phyloP scores from a whole-genome alignment of 352 stramenopile species.

The Thalassiosira exigua region DNA sequence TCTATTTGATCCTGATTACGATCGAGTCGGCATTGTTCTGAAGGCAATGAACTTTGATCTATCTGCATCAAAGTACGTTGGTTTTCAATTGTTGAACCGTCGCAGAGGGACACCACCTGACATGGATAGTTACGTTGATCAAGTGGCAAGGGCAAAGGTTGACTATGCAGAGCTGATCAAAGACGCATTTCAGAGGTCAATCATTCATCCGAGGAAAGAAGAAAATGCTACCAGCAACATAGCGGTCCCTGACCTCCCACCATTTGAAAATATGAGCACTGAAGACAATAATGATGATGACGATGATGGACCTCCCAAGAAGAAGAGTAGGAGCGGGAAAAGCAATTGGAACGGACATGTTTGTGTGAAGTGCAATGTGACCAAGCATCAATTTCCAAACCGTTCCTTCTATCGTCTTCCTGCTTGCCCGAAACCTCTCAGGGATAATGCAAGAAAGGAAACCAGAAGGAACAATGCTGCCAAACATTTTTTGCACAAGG shows the following conservation, averaged over 20 bases:
- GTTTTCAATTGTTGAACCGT: constrained; percentile 21
- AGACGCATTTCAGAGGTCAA: constrained; percentile 4
- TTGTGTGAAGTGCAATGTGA: constrained; percentile 2
- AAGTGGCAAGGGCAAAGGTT: not conserved
- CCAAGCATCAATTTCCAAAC: not conserved
- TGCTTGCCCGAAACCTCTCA: not conserved
- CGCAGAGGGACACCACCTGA: not conserved
- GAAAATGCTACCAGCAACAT: not conserved
- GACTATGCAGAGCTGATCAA: constrained; percentile 9
- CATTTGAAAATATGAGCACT: no score
- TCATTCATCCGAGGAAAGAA: not conserved
- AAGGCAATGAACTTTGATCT: constrained; percentile 15
- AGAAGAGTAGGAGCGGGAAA: not conserved
- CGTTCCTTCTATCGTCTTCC: not conserved
- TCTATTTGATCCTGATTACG: constrained; percentile 24
- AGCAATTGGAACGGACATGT: not conserved
- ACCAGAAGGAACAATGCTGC: constrained; percentile 2
- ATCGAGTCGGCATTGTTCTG: constrained; percentile 11
- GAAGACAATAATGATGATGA: no score
- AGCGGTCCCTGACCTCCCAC: no score
- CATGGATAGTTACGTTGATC: not conserved
- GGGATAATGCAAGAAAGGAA: not conserved
- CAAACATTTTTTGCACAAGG: constrained; percentile 5
- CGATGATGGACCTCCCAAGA: no score
- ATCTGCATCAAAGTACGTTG: constrained; percentile 16